Evolutionary conservation across 441 rosid genomes (phyloP).

Genomic region (Adansonia rubrostipa): DNA sequence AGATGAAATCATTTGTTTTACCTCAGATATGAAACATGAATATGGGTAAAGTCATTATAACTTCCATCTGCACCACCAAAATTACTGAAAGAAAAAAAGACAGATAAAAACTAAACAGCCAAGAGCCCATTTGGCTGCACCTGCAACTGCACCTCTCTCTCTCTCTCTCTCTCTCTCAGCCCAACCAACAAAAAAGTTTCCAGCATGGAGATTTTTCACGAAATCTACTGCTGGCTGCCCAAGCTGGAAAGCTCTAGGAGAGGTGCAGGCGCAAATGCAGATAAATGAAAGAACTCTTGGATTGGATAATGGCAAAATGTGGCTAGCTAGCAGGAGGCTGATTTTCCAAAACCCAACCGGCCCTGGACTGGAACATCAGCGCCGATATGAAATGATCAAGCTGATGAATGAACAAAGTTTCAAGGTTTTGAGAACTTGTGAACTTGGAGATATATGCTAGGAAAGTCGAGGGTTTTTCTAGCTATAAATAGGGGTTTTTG

Average conservation of each 20-base stretch:
- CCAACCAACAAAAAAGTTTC: not conserved
- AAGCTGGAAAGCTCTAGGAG: not conserved
- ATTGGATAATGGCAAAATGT: not conserved
- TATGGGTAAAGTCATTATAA: not conserved
- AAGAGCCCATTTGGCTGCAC: conserved; percentile 49
- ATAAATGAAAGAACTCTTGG: conserved; percentile 32
- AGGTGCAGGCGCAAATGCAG: conserved; percentile 75
- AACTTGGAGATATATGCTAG: not conserved
- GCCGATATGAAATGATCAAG: not conserved
- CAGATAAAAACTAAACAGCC: conserved; percentile 12
- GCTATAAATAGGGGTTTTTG: not conserved
- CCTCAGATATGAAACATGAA: not conserved
- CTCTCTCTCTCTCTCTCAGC: conserved; percentile 23
- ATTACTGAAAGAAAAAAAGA: not conserved
- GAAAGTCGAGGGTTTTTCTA: not conserved
- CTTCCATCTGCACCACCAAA: not conserved
- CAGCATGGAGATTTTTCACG: not conserved
- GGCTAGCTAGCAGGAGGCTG: not conserved
- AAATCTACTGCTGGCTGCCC: not conserved
- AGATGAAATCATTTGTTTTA: not conserved
- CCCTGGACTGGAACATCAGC: not conserved
- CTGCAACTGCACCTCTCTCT: conserved; percentile 37
- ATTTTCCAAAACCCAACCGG: not conserved
- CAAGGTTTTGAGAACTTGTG: not conserved
- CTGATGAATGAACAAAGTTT: not conserved